Evolutionary conservation across 164 flowering plant genomes (phyloP), one percentile per base, ranked within the genome.

Genomic region (Chimonanthus salicifolius): DNA sequence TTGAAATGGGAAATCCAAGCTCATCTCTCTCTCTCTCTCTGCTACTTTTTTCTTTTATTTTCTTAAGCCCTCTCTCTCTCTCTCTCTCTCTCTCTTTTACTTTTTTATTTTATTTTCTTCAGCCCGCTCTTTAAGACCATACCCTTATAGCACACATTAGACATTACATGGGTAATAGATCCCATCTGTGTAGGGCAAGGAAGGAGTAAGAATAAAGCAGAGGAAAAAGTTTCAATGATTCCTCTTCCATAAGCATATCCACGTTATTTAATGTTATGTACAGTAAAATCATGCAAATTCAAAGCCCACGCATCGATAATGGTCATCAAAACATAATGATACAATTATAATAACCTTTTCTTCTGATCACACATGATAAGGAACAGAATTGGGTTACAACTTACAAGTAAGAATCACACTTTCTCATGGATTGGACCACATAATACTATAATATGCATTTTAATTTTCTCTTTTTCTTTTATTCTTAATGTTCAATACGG

Each of bases 41-140:
- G 1, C 33, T 33, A 33, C 33, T 33, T 33, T 33, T 33, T 33
- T 33, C 33, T 33, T 33, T 33, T 33, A 33, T 33, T 33, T 33
- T 33, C 33, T 33, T 77, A 85, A 88, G 58, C 75, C 81, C 60
- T 1, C 33, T 33, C 33, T 33, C 33, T 33, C 33, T 33, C 33
- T 21, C 33, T 21, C 33, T 21, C 33, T n/a, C n/a, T n/a, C n/a
- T n/a, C n/a, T n/a, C n/a, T n/a, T n/a, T 21, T 33, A 33, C 33
- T 33, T 33, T 33, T 33, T 33, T 33, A 33, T 33, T 33, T 33
- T 33, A 33, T 76, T 44, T 79, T 81, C 87, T 87, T 85, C 77
- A 82, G 86, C 87, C 82, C 83, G 80, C 88, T 75, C 94, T 89
- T 87, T 89, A 82, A 81, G 90, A 89, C 89, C 82, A 87, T 82